Conservation (phyloP, 345 rosid genomes). For the Citrus medica region DNA sequence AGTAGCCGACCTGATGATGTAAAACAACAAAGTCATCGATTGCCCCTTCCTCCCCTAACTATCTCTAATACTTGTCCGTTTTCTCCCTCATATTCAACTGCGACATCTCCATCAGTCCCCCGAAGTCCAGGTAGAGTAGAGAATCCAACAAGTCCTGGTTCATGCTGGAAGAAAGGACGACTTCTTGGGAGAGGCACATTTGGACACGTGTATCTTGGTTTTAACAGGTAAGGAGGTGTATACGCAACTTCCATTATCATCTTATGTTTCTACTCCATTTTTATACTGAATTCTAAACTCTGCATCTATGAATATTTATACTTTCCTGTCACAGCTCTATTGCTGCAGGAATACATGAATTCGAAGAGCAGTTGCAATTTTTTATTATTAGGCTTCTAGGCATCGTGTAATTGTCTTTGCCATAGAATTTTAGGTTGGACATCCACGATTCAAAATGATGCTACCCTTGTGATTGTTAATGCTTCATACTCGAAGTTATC, state of each 20-base stretch:
- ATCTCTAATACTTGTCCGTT: conserved; percentile 72
- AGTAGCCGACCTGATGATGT: conserved; percentile 72
- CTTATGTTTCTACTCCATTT: background rate
- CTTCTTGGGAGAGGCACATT: conserved; percentile 65
- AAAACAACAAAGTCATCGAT: conserved; percentile 78
- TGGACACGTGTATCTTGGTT: conserved; percentile 69
- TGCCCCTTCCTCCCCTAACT: conserved; percentile 86
- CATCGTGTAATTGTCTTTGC: background rate
- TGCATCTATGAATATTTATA: background rate
- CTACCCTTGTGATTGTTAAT: background rate
- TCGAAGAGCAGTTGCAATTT: background rate
- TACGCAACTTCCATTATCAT: background rate
- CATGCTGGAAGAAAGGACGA: conserved; percentile 63
- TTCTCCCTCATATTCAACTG: conserved; percentile 85
- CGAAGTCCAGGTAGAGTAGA: conserved; percentile 93
- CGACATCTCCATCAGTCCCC: conserved; percentile 90
- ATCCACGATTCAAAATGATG: background rate
- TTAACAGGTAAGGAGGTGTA: conserved; percentile 46
- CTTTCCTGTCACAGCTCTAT: background rate
- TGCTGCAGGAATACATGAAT: background rate
- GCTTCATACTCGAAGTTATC: background rate
- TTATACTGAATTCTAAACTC: background rate
- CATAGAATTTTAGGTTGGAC: background rate
- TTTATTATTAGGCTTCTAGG: background rate
- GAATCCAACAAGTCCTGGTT: conserved; percentile 64